Evolutionary conservation across 2,329 filamentous ascomycete species (phyloP), one percentile per base, ranked within the genome.

Genomic region (Sclerotinia trifoliorum): DNA sequence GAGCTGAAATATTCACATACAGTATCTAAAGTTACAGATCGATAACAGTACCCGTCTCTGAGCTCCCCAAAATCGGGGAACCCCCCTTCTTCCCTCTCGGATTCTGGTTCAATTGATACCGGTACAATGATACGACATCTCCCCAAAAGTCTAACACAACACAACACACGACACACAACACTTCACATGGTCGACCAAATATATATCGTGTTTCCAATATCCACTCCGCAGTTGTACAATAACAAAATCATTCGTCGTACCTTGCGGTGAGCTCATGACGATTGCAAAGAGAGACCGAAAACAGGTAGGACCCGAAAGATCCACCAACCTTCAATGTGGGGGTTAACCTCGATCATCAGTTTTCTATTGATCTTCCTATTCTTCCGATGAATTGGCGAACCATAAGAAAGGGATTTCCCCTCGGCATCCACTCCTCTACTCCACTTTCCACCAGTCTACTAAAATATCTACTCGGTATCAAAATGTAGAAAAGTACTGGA

Each of bases 181-280:
- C 17, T 61, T 48, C 44, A 62, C 26, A 49, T 51, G 60, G 60
- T n/a, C 60, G 15, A 26, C 46, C 60, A 6, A 51, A 51, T 21
- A 39, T 49, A 17, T 35, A 61, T 49, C 46, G 13, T 51, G 21
- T 51, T 48, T 49, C 58, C 58, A 62, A 55, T 35, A 61, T 32
- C 55, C 55, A 58, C 44, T 49, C 2, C 42, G 35, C 44, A 48
- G 11, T 49, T 35, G 21, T 6, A 61, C 24, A 32, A 61, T 15
- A 49, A 19, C 29, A 62, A 19, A 35, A 6, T 61, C 32, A 13
- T 61, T 39, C 44, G 29, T 51, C n/a, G n/a, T 39, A 51, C 46
- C 32, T 62, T 62, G 60, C 46, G 46, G 60, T 62, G 60, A 62
- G 46, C 60, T 62, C 29, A 62, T 62, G 60, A 62, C 32, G 60